Evolutionary conservation across 2,329 filamentous ascomycete species (phyloP), one percentile per base, ranked within the genome.

Genomic region (Phyllachora maydis): DNA sequence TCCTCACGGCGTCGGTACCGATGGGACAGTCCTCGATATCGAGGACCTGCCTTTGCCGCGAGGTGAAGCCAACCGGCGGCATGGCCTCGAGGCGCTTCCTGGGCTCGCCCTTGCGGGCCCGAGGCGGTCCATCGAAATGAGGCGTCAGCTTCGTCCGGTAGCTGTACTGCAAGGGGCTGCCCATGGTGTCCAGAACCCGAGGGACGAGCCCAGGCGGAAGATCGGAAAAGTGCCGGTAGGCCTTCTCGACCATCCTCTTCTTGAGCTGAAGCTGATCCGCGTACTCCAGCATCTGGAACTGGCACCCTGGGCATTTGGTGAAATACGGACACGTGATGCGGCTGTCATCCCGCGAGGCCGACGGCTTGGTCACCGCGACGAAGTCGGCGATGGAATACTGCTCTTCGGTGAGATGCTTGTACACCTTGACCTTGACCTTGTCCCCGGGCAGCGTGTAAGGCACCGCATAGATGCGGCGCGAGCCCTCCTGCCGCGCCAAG

Each of bases 1-100:
- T 58, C 14, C 79, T 65, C 10, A 98, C 74, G 18, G 77, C 76
- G 15, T 78, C 70, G 2, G 88, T 98, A 23, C 78, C 88, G 30
- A 98, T 90, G 5, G 88, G 88, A 36, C 88, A 98, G 43, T 95
- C 83, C 45, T 98, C 88, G 32, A 98, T 95, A 41, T 98, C 88
- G 31, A 98, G 55, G 3, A 83, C 83, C 30, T 59, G 59, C 27
- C 72, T 61, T 22, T 65, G 65, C 48, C 93, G 95, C 31, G 63
- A 59, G 60, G 81, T 88, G 51, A 91, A 98, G 6, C 88, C 88
- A 35, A 95, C 79, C 3, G 74, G 63, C 1, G 88, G 88, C 4
- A 76, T 59, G 26, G 60, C 55, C 9, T 59, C 49, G 35, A 77
- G 75, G 16, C 9, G 16, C 7, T 59, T 56, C 39, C 58, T 59